Evolutionary conservation across 2,329 filamentous ascomycete species (phyloP).

Genomic region (Dendrostoma leiphaemia): DNA sequence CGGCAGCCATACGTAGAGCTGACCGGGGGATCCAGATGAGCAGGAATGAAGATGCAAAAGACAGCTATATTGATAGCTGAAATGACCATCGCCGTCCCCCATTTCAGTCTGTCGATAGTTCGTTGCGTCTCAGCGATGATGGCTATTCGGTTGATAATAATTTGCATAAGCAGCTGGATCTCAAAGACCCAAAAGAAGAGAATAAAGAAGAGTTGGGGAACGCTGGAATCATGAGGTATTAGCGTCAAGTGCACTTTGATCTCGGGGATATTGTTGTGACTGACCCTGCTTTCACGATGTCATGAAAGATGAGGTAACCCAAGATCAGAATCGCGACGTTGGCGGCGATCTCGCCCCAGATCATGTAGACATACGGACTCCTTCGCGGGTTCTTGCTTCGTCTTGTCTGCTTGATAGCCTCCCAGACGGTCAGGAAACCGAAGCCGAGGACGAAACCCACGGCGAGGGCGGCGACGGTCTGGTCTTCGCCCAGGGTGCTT

Average conservation of each 20-base stretch:
- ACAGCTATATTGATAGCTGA: constrained; percentile 49
- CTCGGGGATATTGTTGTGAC: too few species aligned
- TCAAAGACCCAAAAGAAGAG: constrained; percentile 41
- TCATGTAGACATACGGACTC: constrained; percentile 41
- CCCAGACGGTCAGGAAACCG: constrained; percentile 38
- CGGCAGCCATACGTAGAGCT: constrained; percentile 24
- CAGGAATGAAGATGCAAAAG: constrained; percentile 43
- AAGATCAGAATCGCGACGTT: constrained; percentile 37
- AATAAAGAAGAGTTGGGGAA: constrained; percentile 30
- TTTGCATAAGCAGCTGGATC: constrained; percentile 51
- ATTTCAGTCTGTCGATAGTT: constrained; percentile 42
- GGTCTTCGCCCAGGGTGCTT: too few species aligned
- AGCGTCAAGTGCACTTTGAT: too few species aligned
- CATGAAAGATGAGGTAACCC: constrained; percentile 38
- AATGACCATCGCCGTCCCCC: constrained; percentile 42
- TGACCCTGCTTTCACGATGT: constrained; percentile 31
- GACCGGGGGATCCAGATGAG: constrained; percentile 30
- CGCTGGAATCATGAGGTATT: background rate
- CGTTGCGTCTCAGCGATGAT: constrained; percentile 42
- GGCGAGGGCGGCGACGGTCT: constrained; percentile 9
- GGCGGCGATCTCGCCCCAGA: constrained; percentile 43
- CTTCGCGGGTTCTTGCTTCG: constrained; percentile 29
- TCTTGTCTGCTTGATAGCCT: constrained; percentile 40
- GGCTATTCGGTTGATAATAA: constrained; percentile 53
- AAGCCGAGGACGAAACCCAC: constrained; percentile 35